A percentile compares a stretch with the other conserved stretches of the same genome.
Evolutionary conservation across 139 green algal genomes (phyloP).

Genomic region (Coelastrella sp.): DNA sequence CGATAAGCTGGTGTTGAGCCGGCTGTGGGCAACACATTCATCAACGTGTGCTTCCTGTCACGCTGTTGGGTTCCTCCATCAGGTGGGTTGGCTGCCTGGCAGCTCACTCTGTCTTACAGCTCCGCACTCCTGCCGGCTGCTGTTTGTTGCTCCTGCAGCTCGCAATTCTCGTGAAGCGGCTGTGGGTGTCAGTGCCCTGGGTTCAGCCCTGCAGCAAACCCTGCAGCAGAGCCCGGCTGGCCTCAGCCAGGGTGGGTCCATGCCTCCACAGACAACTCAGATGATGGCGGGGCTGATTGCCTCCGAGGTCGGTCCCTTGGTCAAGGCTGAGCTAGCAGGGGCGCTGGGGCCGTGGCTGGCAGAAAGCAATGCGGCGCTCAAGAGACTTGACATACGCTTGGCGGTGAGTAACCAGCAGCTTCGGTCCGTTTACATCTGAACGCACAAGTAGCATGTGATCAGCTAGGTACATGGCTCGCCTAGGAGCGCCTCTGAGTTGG

Average conservation of each 20-base stretch:
- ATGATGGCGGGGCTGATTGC: slow-evolving; percentile 1
- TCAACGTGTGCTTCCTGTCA: background rate
- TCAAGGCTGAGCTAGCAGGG: slow-evolving; percentile 26
- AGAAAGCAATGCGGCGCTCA: slow-evolving; percentile 55
- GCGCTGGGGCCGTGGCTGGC: slow-evolving; percentile 25
- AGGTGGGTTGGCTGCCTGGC: background rate
- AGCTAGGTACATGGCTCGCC: too few relatives aligned
- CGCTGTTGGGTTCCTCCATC: too few relatives aligned
- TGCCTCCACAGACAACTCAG: background rate
- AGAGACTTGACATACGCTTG: slow-evolving; percentile 57
- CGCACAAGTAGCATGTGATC: too few relatives aligned
- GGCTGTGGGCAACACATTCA: background rate
- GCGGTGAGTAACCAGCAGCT: slow-evolving; percentile 47
- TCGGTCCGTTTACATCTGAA: too few relatives aligned
- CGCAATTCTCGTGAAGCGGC: slow-evolving; percentile 57
- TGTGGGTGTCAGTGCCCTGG: slow-evolving; percentile 45
- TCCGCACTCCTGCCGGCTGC: background rate
- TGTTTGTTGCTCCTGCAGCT: slow-evolving; percentile 29
- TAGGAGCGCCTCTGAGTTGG: background rate
- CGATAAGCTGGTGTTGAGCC: too few relatives aligned
- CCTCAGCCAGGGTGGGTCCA: background rate
- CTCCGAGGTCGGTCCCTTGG: background rate
- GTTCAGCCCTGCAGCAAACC: slow-evolving; percentile 46
- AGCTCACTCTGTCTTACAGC: background rate
- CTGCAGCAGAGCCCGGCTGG: background rate